These are phyloP conservation scores for Scheffersomyces lignicola DNA, from an alignment of 1,139 yeast genomes.

Conservation along the genomic window DNA sequence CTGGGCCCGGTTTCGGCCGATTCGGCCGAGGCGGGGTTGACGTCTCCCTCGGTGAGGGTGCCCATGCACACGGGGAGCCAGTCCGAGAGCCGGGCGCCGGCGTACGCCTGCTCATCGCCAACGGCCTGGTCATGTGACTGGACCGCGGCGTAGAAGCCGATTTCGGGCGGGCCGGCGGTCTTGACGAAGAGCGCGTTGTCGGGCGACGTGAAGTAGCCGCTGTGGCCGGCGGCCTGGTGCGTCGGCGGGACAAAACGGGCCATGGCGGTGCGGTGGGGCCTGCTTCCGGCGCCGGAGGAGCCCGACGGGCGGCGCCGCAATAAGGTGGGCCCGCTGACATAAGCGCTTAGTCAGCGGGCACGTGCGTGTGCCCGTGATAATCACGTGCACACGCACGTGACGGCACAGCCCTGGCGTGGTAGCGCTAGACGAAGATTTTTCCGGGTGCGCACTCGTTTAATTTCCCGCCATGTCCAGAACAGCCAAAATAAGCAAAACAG, in stretches of 20 bases:
- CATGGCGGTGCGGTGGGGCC: too few species aligned
- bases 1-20: conserved; percentile 10
- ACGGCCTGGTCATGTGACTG: conserved; percentile 16
- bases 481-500: too few species aligned
- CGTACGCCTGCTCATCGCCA: conserved; percentile 19
- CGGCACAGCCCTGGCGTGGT: too few species aligned
- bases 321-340: too few species aligned
- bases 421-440: too few species aligned
- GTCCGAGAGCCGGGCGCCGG: conserved; percentile 43
- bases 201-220: conserved; percentile 60
- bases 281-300: too few species aligned
- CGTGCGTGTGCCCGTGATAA: too few species aligned
- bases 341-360: too few species aligned
- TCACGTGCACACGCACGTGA: too few species aligned
- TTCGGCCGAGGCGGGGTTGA: conserved; percentile 5
- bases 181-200: conserved; percentile 73
- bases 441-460: too few species aligned
- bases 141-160: conserved; percentile 61
- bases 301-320: too few species aligned
- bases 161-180: conserved; percentile 61
- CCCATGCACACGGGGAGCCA: conserved; percentile 56
- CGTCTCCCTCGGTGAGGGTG: conserved; percentile 32
- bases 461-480: too few species aligned
- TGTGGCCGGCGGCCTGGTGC: conserved; percentile 87
- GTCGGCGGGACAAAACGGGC: conserved; percentile 17